Percentiles rank a stretch among this genome's conserved stretches.
Evolutionary conservation across 768 basidiomycete species (phyloP).

Genomic region (Pulveroboletus sp.): DNA sequence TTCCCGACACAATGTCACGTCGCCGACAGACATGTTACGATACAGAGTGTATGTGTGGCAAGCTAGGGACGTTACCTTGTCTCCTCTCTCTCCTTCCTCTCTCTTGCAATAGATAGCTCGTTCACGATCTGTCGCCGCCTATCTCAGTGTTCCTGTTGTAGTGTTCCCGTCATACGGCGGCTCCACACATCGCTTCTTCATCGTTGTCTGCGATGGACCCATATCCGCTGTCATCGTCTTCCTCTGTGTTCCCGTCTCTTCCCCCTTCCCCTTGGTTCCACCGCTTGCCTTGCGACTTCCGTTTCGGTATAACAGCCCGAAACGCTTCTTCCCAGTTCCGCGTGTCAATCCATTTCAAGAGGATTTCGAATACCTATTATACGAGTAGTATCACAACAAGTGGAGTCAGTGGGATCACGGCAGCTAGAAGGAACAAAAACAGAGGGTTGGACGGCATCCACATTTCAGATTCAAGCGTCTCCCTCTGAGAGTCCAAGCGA

Average conservation of each 20-base stretch:
- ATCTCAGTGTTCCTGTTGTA: too few species aligned
- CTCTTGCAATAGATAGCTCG: too few species aligned
- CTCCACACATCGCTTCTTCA: neutral
- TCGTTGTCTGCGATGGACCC: neutral
- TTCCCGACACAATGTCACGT: too few species aligned
- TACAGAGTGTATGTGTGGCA: too few species aligned
- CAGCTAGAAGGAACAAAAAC: neutral
- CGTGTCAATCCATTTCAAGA: constrained; percentile 84
- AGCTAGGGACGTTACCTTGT: too few species aligned
- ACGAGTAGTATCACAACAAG: neutral
- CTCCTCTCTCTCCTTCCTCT: too few species aligned
- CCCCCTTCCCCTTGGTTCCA: constrained; percentile 14
- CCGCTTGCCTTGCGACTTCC: constrained; percentile 63
- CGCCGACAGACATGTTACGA: too few species aligned
- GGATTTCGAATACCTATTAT: constrained; percentile 74
- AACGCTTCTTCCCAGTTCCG: constrained; percentile 85
- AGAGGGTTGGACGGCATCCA: neutral
- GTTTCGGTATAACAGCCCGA: constrained; percentile 82
- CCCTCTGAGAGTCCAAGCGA: neutral
- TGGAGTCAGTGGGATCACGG: constrained; percentile 2
- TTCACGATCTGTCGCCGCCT: too few species aligned
- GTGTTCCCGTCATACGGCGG: too few species aligned
- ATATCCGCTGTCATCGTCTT: neutral
- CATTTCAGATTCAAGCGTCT: neutral
- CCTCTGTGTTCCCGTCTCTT: neutral